Conservation (phyloP, 306 rosid species). For the Castanea mollissima region DNA sequence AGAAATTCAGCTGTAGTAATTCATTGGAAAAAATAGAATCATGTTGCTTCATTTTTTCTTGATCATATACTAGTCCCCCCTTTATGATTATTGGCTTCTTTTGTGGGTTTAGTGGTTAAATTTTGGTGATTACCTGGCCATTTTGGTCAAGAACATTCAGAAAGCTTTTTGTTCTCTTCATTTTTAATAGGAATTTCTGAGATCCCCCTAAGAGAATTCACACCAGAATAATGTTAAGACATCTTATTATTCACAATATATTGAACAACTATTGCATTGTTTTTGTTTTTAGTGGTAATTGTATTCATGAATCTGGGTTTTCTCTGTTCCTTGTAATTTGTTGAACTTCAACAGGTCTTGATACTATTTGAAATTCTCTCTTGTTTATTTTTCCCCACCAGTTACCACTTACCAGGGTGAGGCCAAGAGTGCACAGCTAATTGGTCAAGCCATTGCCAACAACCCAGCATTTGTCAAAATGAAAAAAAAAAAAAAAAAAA, state of each 20-base stretch:
- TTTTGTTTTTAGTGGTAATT: neutral
- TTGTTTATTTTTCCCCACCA: neutral
- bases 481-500: too few relatives aligned
- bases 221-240: neutral
- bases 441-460: conserved; percentile 77
- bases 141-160: neutral
- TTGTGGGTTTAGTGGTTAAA: neutral
- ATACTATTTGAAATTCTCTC: neutral
- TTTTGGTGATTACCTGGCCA: neutral
- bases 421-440: conserved; percentile 77
- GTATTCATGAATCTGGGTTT: neutral
- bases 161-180: neutral
- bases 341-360: neutral
- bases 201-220: neutral
- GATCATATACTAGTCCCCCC: neutral
- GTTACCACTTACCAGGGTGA: conserved; percentile 54
- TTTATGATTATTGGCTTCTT: neutral
- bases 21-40: neutral
- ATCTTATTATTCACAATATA: neutral
- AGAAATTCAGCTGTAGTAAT: neutral
- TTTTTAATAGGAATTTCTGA: neutral
- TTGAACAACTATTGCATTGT: neutral
- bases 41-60: neutral
- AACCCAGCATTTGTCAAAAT: conserved; percentile 58
- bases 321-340: neutral